Percentiles rank a stretch among this genome's conserved stretches.
Conservation (phyloP, 2,329 filamentous ascomycete species). For the Coccinonectria pachysandricola region DNA sequence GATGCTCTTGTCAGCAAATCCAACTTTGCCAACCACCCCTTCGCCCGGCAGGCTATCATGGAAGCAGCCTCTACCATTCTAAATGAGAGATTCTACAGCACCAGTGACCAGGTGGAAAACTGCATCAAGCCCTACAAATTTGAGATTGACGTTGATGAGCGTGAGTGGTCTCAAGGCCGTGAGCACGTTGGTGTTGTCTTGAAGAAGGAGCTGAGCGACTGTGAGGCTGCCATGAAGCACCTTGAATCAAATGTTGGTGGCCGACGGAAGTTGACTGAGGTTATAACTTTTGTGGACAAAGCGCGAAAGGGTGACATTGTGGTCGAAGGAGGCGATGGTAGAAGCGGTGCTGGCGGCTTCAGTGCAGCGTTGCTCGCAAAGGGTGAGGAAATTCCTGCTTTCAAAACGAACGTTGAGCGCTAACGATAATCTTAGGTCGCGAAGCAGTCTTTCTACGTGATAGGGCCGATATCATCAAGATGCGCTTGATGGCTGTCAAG, state of each 20-base stretch:
- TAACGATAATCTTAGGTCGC: conserved; percentile 48
- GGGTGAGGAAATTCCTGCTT: conserved; percentile 42
- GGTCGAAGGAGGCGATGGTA: conserved; percentile 73
- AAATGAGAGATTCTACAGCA: conserved; percentile 92
- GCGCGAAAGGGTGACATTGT: conserved; percentile 76
- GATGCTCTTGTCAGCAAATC: conserved; percentile 69
- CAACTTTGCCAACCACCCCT: conserved; percentile 82
- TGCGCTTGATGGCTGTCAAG: conserved; percentile 79
- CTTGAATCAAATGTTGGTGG: conserved; percentile 74
- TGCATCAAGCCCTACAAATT: conserved; percentile 99
- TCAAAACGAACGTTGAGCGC: conserved; percentile 4
- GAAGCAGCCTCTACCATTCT: conserved; percentile 84
- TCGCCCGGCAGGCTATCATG: conserved; percentile 83
- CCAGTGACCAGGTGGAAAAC: conserved; percentile 95
- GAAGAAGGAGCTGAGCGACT: conserved; percentile 79
- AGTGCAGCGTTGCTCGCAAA: conserved; percentile 74
- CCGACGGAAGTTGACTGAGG: conserved; percentile 75
- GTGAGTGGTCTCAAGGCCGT: conserved; percentile 77
- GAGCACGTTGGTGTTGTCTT: conserved; percentile 72
- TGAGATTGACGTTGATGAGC: conserved; percentile 86
- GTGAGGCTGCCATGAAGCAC: conserved; percentile 64
- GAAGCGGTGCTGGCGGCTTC: conserved; percentile 85
- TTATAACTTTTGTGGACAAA: conserved; percentile 83
- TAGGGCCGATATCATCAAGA: conserved; percentile 78
- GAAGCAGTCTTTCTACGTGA: conserved; percentile 93